Evolutionary conservation across 1,284 basidiomycete genomes (phyloP).

Genomic region (Ceratobasidium theobromae): DNA sequence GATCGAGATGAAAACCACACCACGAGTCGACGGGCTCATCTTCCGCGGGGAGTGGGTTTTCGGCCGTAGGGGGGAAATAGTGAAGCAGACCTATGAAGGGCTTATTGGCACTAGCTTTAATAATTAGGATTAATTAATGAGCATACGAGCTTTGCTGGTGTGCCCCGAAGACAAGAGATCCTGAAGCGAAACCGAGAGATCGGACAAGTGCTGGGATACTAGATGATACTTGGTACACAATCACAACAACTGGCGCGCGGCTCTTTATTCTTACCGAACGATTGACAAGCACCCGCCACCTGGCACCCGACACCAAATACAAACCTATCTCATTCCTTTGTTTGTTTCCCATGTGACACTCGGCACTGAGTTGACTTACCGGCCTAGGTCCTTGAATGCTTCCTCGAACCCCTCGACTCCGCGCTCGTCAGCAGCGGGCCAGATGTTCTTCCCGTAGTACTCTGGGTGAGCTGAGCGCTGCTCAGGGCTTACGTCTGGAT

Average conservation of each 20-base stretch:
- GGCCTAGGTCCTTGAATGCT: slow-evolving; percentile 81
- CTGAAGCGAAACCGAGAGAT: slow-evolving; percentile 58
- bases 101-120: not conserved
- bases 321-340: slow-evolving; percentile 50
- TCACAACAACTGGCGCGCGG: not conserved
- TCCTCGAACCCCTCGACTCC: slow-evolving; percentile 75
- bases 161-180: slow-evolving; percentile 43
- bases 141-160: slow-evolving; percentile 47
- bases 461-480: slow-evolving; percentile 65
- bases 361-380: slow-evolving; percentile 47
- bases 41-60: slow-evolving; percentile 41
- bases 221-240: not conserved
- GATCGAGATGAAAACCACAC: slow-evolving; percentile 49
- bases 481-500: slow-evolving; percentile 57
- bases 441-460: slow-evolving; percentile 77
- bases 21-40: slow-evolving; percentile 75
- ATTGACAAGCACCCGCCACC: slow-evolving; percentile 81
- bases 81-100: slow-evolving; percentile 62
- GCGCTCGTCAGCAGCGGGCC: slow-evolving; percentile 65
- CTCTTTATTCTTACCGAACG: slow-evolving; percentile 60
- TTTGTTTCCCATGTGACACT: not conserved
- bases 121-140: not conserved
- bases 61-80: slow-evolving; percentile 74
- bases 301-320: slow-evolving; percentile 78
- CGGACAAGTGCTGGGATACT: slow-evolving; percentile 65